Base-by-base conservation (phyloP, 768 basidiomycete genomes). In the Erythrobasidium yunnanense region DNA sequence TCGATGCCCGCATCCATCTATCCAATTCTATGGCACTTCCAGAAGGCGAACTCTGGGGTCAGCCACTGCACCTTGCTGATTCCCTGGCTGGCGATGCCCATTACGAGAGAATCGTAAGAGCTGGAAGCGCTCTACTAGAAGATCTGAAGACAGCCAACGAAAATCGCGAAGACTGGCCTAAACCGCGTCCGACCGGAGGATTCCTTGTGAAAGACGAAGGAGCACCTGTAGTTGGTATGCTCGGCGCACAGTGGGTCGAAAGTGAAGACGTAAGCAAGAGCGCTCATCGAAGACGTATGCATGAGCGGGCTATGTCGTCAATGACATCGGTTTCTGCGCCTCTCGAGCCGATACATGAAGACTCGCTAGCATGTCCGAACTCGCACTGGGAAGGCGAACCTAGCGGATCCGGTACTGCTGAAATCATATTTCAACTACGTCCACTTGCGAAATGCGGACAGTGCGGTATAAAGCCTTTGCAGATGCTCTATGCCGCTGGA, bases 341-440 rank as follows among this genome's bases (percentile, higher is more conserved):
- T 17, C 29, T 63, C 29, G 47, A 30, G 20, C 15, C 45, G 7
- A 20, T 13, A 2, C 25, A 30, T 32, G 27, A 51, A 2, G 2
- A 51, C 13, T 51, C 49, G 8, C n/a, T n/a, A 11, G 8, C 18
- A 7, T 63, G 60, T 32, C 18, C 6, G 13, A 34, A 46, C 6
- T 49, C 60, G 8, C 60, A 63, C 22, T 63, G 60, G 60, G 49
- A 49, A 32, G 46, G 60, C 18, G 60, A 63, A 18, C 47, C 60
- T 17, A 34, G 47, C 23, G 60, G 60, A 4, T 63, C 60, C 27
- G 60, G 60, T 18, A 63, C 60, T 2, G 25, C 29, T 49, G 60
- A 63, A 30, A 63, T 63, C 27, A 33, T 51, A 4, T 63, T 47
- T 27, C 32, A 49, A 22, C 46, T 63, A 51, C 17, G 60, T 17